Conservation (phyloP, 495 filamentous ascomycete genomes). For the Rhypophila decipiens region DNA sequence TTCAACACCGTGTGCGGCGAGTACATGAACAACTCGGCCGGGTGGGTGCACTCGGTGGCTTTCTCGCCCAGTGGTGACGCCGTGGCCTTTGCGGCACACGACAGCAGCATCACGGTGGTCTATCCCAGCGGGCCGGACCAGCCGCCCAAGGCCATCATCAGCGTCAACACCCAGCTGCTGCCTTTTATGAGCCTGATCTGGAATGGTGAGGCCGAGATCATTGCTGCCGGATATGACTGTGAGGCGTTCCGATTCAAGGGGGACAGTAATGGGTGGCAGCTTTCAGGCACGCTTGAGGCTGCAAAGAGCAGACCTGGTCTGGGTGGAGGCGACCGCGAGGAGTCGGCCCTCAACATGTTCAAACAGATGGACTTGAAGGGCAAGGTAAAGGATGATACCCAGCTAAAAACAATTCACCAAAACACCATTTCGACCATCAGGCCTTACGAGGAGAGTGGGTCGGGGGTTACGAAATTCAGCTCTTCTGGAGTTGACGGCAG, state of each 20-base stretch:
- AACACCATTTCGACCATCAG: slow-evolving; percentile 88
- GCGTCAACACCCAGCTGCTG: slow-evolving; percentile 78
- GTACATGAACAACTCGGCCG: slow-evolving; percentile 88
- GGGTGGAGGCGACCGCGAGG: slow-evolving; percentile 42
- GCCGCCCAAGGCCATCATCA: slow-evolving; percentile 80
- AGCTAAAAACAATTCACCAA: slow-evolving; percentile 92
- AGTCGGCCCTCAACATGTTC: slow-evolving; percentile 97
- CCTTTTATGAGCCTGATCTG: slow-evolving; percentile 90
- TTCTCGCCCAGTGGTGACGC: slow-evolving; percentile 91
- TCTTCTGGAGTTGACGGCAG: slow-evolving; percentile 96
- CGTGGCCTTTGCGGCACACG: slow-evolving; percentile 86
- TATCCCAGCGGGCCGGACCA: slow-evolving; percentile 92
- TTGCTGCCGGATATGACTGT: slow-evolving; percentile 94
- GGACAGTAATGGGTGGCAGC: slow-evolving; percentile 75
- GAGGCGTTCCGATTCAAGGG: slow-evolving; percentile 88
- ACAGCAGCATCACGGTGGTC: slow-evolving; percentile 92
- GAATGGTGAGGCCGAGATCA: slow-evolving; percentile 87
- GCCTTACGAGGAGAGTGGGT: slow-evolving; percentile 60
- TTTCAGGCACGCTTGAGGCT: slow-evolving; percentile 78
- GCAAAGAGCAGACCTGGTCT: slow-evolving; percentile 58
- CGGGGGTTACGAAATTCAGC: slow-evolving; percentile 70
- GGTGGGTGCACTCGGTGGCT: slow-evolving; percentile 86
- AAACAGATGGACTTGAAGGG: slow-evolving; percentile 97
- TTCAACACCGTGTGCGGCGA: slow-evolving; percentile 99
- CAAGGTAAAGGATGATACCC: slow-evolving; percentile 79